Percentiles rank a stretch among this genome's conserved stretches.
phyloP scores from a whole-genome alignment of 2,329 filamentous ascomycete genomes.

The Fusarium scirpi region DNA sequence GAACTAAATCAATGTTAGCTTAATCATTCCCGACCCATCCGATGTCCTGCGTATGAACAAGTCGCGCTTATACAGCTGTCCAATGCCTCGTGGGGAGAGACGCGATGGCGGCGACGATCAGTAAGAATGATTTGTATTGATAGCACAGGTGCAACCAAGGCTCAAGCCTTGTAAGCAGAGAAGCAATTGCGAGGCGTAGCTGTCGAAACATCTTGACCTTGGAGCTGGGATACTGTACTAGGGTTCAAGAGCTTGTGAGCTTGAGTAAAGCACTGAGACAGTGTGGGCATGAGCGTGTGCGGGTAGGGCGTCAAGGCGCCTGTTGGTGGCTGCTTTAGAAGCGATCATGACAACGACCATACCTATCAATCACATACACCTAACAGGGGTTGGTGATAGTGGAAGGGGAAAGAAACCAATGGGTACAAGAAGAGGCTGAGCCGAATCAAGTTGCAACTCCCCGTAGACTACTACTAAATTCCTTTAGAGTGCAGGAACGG shows the following conservation, averaged over 20 bases:
- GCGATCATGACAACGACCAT: constrained; percentile 35
- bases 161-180: constrained; percentile 4
- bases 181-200: constrained; percentile 18
- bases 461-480: neutral
- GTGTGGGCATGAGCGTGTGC: constrained; percentile 12
- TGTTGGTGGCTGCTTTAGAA: constrained; percentile 41
- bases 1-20: neutral
- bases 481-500: constrained; percentile 18
- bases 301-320: constrained; percentile 48
- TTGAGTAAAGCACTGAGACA: constrained; percentile 4
- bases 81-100: constrained; percentile 10
- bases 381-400: constrained; percentile 11
- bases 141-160: constrained; percentile 7
- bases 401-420: constrained; percentile 8
- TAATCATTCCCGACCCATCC: constrained; percentile 25
- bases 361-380: constrained; percentile 8
- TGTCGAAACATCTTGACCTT: neutral
- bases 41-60: constrained; percentile 15
- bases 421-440: constrained; percentile 30
- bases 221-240: neutral
- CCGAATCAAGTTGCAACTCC: constrained; percentile 10
- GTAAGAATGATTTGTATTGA: constrained; percentile 16
- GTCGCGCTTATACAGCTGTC: constrained; percentile 23
- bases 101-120: constrained; percentile 14
- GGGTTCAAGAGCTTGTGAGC: constrained; percentile 5